Evolutionary conservation across 2,329 filamentous ascomycete species (phyloP).

Genomic region (Endoconidiophora laricicola): DNA sequence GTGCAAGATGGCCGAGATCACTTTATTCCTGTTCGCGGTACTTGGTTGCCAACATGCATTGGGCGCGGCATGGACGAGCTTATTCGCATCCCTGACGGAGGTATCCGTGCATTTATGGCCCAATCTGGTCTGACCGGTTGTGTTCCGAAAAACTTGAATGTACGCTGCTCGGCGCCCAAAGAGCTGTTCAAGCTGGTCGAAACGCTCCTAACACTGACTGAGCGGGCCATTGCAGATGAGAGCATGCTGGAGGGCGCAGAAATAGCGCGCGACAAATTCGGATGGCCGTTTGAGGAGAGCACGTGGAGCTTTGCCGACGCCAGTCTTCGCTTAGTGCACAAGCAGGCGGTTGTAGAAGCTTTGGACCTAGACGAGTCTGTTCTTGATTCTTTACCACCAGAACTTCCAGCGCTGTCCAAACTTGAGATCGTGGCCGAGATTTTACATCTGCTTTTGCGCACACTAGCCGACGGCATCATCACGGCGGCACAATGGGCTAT

Average conservation of each 20-base stretch:
- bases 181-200: slow-evolving; percentile 85
- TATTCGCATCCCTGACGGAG: slow-evolving; percentile 67
- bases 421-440: slow-evolving; percentile 59
- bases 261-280: slow-evolving; percentile 33
- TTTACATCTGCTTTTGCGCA: slow-evolving; percentile 56
- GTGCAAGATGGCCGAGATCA: slow-evolving; percentile 76
- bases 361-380: slow-evolving; percentile 56
- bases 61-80: slow-evolving; percentile 78
- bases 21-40: slow-evolving; percentile 66
- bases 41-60: slow-evolving; percentile 69
- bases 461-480: slow-evolving; percentile 65
- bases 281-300: slow-evolving; percentile 42
- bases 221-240: slow-evolving; percentile 41
- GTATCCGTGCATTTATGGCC: slow-evolving; percentile 41
- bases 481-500: slow-evolving; percentile 51
- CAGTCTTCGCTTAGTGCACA: slow-evolving; percentile 14
- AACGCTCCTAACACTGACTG: slow-evolving; percentile 43
- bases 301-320: slow-evolving; percentile 19
- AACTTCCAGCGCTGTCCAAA: slow-evolving; percentile 47
- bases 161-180: slow-evolving; percentile 66
- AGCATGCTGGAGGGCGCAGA: slow-evolving; percentile 40
- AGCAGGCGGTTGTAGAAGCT: slow-evolving; percentile 38
- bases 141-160: slow-evolving; percentile 38
- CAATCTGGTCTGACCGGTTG: slow-evolving; percentile 26
- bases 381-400: slow-evolving; percentile 41